phyloP scores from a whole-genome alignment of 139 green algal genomes.

The Zygnema cylindricum region DNA sequence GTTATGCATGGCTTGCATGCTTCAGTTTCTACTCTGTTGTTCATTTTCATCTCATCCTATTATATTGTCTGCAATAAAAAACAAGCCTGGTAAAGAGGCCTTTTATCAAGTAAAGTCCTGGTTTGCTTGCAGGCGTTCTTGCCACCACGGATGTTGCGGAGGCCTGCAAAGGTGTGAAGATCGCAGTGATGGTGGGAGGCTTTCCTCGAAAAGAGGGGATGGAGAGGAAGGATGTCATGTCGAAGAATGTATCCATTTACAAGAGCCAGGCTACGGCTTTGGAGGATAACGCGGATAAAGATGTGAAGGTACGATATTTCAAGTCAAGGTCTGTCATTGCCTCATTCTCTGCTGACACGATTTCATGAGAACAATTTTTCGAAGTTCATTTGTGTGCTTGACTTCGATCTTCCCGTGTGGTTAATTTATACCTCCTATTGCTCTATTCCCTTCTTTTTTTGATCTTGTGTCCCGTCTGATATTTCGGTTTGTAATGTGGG shows the following conservation, averaged over 20 bases:
- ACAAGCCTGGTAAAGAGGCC: neutral
- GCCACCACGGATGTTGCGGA: slow-evolving; percentile 78
- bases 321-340: no score
- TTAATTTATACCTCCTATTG: no score
- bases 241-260: slow-evolving; percentile 93
- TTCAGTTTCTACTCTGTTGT: neutral
- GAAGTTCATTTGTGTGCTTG: no score
- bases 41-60: neutral
- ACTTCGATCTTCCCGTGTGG: no score
- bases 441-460: no score
- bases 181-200: slow-evolving; percentile 92
- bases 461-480: no score
- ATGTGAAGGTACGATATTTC: slow-evolving; percentile 71
- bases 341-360: no score
- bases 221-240: slow-evolving; percentile 95
- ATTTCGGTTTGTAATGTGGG: no score
- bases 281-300: slow-evolving; percentile 74
- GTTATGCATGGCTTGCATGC: no score
- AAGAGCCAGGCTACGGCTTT: slow-evolving; percentile 81
- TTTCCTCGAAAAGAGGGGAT: slow-evolving; percentile 87
- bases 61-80: slow-evolving; percentile 17
- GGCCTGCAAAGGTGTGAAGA: slow-evolving; percentile 85
- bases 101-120: slow-evolving; percentile 19
- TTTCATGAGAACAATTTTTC: no score
- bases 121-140: slow-evolving; percentile 67